Percentiles rank a stretch among this genome's conserved stretches.
phyloP scores from a whole-genome alignment of 2,329 filamentous ascomycete genomes.

The Chaetomium strumarium region DNA sequence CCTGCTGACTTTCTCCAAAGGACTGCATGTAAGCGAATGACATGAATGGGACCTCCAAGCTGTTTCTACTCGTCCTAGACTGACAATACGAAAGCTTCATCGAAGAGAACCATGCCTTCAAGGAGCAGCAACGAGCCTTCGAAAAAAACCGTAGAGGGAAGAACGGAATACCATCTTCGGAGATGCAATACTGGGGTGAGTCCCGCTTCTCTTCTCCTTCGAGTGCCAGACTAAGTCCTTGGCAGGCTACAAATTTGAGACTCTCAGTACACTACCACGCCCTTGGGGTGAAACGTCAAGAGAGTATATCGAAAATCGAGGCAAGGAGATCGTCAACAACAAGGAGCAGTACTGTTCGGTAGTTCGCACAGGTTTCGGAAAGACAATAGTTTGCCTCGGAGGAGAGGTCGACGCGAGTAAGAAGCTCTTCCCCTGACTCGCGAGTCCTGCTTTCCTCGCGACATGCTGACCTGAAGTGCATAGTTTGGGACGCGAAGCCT shows the following conservation, averaged over 20 bases:
- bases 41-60: not conserved
- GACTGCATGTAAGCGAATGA: slow-evolving; percentile 46
- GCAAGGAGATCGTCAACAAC: slow-evolving; percentile 71
- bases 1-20: slow-evolving; percentile 30
- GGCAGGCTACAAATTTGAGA: slow-evolving; percentile 93
- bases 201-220: slow-evolving; percentile 1
- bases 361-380: slow-evolving; percentile 80
- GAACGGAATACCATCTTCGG: slow-evolving; percentile 53
- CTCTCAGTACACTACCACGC: slow-evolving; percentile 66
- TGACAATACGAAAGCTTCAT: slow-evolving; percentile 60
- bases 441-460: not conserved
- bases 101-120: slow-evolving; percentile 79
- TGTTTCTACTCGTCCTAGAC: not conserved
- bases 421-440: slow-evolving; percentile 20
- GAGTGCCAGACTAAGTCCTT: slow-evolving; percentile 5
- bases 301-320: slow-evolving; percentile 72
- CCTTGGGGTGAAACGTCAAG: slow-evolving; percentile 68
- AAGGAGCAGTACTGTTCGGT: slow-evolving; percentile 94
- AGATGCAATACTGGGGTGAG: slow-evolving; percentile 90
- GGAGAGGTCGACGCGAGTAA: slow-evolving; percentile 89
- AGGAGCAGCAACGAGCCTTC: slow-evolving; percentile 53
- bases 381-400: slow-evolving; percentile 68
- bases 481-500: slow-evolving; percentile 82
- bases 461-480: slow-evolving; percentile 2
- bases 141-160: slow-evolving; percentile 46